Conservation (phyloP, 2,329 filamentous ascomycete genomes). For the Botrytis tulipae region DNA sequence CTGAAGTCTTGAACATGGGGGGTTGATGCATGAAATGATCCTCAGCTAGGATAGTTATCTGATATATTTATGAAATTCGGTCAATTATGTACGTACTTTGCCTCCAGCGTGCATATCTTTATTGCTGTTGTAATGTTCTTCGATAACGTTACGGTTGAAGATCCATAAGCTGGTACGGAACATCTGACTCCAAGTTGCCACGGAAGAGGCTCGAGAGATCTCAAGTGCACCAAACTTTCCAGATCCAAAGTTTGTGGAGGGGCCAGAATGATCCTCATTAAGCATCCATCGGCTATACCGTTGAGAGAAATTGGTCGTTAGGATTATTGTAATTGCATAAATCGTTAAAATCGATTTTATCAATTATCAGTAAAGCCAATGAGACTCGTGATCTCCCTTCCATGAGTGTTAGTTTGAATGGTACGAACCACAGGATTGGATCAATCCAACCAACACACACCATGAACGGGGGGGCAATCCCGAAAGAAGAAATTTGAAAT, state of each 20-base stretch:
- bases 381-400: not conserved
- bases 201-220: constrained; percentile 2
- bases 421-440: not conserved
- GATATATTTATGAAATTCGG: not conserved
- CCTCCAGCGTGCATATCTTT: not conserved
- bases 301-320: not conserved
- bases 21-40: constrained; percentile 13
- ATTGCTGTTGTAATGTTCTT: not conserved
- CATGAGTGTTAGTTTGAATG: not conserved
- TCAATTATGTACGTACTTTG: not conserved
- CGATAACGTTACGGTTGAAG: not conserved
- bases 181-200: not conserved
- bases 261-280: not conserved
- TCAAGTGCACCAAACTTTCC: not conserved
- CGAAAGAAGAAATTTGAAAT: not conserved
- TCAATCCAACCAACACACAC: not conserved
- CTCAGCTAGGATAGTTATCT: constrained; percentile 2
- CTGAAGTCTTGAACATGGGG: not conserved
- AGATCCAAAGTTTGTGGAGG: not conserved
- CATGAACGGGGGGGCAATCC: not conserved
- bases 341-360: not conserved
- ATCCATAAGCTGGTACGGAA: not conserved
- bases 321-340: not conserved
- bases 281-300: not conserved
- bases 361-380: not conserved